These are phyloP conservation scores for Neofusicoccum laricinum DNA, from an alignment of 2,329 filamentous ascomycete species.

Conservation along the genomic window DNA sequence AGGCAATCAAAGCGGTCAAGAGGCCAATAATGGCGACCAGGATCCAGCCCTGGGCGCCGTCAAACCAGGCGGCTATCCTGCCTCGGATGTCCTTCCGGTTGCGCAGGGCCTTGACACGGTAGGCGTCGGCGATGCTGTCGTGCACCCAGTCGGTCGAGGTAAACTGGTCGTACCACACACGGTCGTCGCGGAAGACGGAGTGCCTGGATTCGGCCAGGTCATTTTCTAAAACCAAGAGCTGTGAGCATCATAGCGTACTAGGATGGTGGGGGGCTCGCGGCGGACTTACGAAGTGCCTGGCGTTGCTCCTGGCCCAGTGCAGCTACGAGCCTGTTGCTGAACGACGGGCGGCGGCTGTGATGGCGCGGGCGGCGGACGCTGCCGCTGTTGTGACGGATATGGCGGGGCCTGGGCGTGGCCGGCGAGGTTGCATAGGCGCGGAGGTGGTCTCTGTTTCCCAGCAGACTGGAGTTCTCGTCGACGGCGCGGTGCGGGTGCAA, in stretches of 20 bases:
- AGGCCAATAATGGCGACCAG: slow-evolving; percentile 86
- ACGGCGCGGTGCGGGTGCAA: slow-evolving; percentile 26
- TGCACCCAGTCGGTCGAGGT: slow-evolving; percentile 98
- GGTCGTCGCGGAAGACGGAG: slow-evolving; percentile 72
- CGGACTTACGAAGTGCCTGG: slow-evolving; percentile 26
- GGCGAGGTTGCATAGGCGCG: slow-evolving; percentile 36
- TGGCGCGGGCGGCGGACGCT: slow-evolving; percentile 21
- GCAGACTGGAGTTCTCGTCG: slow-evolving; percentile 49
- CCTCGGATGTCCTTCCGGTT: slow-evolving; percentile 81
- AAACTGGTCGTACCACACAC: slow-evolving; percentile 98
- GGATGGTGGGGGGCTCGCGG: background rate
- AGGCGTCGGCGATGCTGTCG: slow-evolving; percentile 91
- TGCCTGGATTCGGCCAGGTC: slow-evolving; percentile 63
- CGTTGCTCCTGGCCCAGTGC: slow-evolving; percentile 57
- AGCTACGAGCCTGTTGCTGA: slow-evolving; percentile 53
- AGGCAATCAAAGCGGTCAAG: slow-evolving; percentile 80
- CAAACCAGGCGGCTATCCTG: slow-evolving; percentile 71
- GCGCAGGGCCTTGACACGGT: slow-evolving; percentile 79
- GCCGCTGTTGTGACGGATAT: slow-evolving; percentile 35
- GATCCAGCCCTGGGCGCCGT: slow-evolving; percentile 91
- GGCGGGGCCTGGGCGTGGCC: slow-evolving; percentile 41
- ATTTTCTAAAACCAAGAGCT: slow-evolving; percentile 31
- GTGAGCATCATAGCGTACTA: background rate
- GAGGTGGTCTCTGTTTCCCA: slow-evolving; percentile 42
- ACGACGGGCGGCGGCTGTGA: slow-evolving; percentile 31